Base-by-base conservation (phyloP, 2,329 filamentous ascomycete genomes). In the Paraconiothyrium sp. region DNA sequence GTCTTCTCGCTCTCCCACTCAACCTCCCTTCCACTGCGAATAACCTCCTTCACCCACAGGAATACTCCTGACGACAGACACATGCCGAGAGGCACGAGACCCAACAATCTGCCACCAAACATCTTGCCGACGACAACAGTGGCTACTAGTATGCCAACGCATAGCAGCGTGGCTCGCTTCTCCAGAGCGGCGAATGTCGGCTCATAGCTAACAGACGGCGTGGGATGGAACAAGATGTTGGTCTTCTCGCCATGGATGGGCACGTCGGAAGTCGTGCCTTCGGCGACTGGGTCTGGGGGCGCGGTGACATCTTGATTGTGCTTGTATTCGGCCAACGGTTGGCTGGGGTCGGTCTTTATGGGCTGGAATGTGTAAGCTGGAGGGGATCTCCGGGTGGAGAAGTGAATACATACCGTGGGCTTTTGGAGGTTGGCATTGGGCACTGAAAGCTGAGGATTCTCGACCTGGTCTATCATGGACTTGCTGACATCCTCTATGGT, bases 161-260 rank as follows among this genome's bases (percentile, higher is more conserved):
- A 92, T 4, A 97, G 80, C 0, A 88, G 82, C 49, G 87, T 88
- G n/a, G 90, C 92, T 10, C 90, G 87, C 67, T 88, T 87, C 79
- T 98, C 93, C 60, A 97, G 79, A 13, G 87, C 79, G 22, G 84
- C 86, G 76, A 92, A 97, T 86, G 93, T 97, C 4, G 94, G 93
- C 78, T 97, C 92, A 74, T 93, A 97, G 81, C 90, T 93, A 67
- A 97, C 87, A 0, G 91, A 91, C 0, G 94, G 94, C 0, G 94
- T 98, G 16, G 95, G 94, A 78, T 97, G 94, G 79, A 98, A 98
- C 34, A 97, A 85, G 20, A 98, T 90, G 65, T 97, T 97, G 3
- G 95, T 98, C 85, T 95, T 97, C 76, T 98, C 94, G 72, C 94
- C 94, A 74, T 94, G 92, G 61, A 98, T 97, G 3, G 95, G 95